These are phyloP conservation scores for Sporothrix euskadiensis DNA, from an alignment of 2,329 filamentous ascomycete genomes.

Conservation along the genomic window DNA sequence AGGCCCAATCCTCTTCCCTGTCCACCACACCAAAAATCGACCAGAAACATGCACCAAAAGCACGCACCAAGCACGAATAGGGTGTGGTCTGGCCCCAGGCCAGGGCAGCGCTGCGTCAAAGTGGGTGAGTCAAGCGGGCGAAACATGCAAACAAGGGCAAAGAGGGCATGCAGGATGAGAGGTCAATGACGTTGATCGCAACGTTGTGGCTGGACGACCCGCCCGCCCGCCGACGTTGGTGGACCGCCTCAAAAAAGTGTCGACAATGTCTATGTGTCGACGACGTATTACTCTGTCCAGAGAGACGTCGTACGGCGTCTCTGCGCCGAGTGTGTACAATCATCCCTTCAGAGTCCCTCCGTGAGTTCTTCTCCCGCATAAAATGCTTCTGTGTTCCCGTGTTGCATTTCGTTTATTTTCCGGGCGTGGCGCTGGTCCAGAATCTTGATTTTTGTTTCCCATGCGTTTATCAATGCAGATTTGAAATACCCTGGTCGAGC, in stretches of 20 bases:
- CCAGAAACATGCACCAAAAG: not conserved
- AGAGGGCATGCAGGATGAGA: not conserved
- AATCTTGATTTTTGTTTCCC: constrained; percentile 12
- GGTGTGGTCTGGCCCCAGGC: constrained; percentile 19
- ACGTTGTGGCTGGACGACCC: constrained; percentile 27
- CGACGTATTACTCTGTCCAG: not conserved
- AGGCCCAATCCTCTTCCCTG: constrained; percentile 17
- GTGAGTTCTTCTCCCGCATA: not conserved
- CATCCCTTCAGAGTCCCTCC: not conserved
- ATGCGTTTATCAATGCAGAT: not conserved
- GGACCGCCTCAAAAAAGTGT: not conserved
- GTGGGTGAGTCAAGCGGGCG: not conserved
- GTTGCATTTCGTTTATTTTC: not conserved
- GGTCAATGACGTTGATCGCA: constrained; percentile 28
- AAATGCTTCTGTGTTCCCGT: not conserved
- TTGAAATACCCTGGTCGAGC: not conserved
- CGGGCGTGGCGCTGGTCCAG: not conserved
- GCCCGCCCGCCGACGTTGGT: constrained; percentile 12
- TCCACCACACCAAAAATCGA: not conserved
- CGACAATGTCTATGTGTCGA: not conserved
- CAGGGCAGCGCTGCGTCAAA: constrained; percentile 20
- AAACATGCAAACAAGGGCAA: not conserved
- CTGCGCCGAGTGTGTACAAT: not conserved
- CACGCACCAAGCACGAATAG: constrained; percentile 2
- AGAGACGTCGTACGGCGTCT: not conserved